phyloP scores from a whole-genome alignment of 2,329 filamentous ascomycete genomes.

The Cyphellophora attinorum region DNA sequence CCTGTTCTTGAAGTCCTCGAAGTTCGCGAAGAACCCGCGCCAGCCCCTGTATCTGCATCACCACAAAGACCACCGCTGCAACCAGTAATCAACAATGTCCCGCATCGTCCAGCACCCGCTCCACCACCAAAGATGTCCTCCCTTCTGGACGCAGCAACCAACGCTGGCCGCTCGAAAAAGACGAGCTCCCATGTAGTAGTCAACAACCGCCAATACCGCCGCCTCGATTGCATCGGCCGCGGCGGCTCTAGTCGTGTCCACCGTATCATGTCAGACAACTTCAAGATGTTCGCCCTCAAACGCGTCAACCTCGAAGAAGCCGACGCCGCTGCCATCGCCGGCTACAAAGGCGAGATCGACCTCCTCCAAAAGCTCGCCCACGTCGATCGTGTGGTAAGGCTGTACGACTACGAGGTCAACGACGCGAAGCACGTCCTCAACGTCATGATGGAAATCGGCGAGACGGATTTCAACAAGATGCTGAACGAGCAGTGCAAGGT shows the following conservation, averaged over 20 bases:
- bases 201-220: conserved; percentile 83
- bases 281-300: conserved; percentile 90
- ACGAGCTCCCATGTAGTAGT: conserved; percentile 79
- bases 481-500: conserved; percentile 63
- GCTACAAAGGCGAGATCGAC: conserved; percentile 93
- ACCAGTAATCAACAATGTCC: conserved; percentile 57
- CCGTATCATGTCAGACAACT: conserved; percentile 92
- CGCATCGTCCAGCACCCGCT: conserved; percentile 61
- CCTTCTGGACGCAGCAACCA: conserved; percentile 82
- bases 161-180: conserved; percentile 64
- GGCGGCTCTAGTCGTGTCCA: conserved; percentile 94
- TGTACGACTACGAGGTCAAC: conserved; percentile 91
- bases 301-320: conserved; percentile 83
- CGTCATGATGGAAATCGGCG: conserved; percentile 94
- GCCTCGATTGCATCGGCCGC: conserved; percentile 81
- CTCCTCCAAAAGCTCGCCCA: conserved; percentile 71
- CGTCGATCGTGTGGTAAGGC: conserved; percentile 79
- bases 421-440: conserved; percentile 80
- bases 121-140: conserved; percentile 89
- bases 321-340: conserved; percentile 71
- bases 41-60: conserved; percentile 35
- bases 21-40: conserved; percentile 30
- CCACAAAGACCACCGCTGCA: conserved; percentile 38
- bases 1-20: conserved; percentile 49
- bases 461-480: conserved; percentile 83